These are phyloP conservation scores for Nematocida minor DNA, from an alignment of 371 early-diverging fungal species.

Conservation along the genomic window DNA sequence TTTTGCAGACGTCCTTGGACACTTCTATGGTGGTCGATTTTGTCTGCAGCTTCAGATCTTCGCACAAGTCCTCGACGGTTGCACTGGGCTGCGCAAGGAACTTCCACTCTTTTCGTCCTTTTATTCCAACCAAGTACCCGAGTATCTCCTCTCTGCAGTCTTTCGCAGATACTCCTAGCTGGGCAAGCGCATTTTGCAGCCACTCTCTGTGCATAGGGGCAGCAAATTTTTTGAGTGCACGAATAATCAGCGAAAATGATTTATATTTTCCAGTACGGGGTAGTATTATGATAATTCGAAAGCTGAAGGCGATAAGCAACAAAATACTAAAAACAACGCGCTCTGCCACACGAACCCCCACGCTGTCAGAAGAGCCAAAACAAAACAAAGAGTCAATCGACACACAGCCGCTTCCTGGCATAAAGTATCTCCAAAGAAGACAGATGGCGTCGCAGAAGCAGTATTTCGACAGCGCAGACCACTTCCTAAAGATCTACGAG, in stretches of 20 bases:
- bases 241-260: no score
- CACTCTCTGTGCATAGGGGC: constrained; percentile 10
- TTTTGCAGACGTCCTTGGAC: not conserved
- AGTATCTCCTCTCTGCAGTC: not conserved
- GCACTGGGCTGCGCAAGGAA: not conserved
- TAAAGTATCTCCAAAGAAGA: constrained; percentile 2
- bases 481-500: constrained; percentile 34
- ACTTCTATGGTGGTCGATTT: not conserved
- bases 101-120: constrained; percentile 28
- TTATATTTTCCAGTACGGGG: not conserved
- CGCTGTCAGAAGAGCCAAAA: not conserved
- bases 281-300: not conserved
- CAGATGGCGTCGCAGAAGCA: constrained; percentile 24
- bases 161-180: not conserved
- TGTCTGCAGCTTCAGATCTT: not conserved
- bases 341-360: not conserved
- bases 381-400: not conserved
- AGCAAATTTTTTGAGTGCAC: not conserved
- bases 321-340: not conserved
- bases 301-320: not conserved
- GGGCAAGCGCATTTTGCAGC: not conserved
- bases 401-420: not conserved
- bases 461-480: constrained; percentile 48
- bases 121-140: not conserved
- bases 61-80: constrained; percentile 14